Conservation (phyloP, 345 rosid species). For the Corchorus capsularis region DNA sequence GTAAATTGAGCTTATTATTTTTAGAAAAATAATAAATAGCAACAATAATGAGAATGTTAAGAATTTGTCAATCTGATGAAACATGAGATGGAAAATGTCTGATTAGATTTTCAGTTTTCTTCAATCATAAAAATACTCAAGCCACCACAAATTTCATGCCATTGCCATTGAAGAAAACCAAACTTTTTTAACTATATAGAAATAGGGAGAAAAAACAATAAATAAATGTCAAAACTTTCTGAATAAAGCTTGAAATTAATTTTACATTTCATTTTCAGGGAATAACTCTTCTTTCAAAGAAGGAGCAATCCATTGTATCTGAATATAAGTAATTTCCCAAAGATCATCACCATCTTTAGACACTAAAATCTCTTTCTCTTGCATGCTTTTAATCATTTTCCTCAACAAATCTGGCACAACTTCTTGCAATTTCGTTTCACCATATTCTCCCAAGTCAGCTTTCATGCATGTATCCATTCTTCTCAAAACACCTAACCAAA, state of each 20-base stretch:
- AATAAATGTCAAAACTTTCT: not conserved
- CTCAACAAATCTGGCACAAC: slow-evolving; percentile 63
- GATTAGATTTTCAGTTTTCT: too few species aligned
- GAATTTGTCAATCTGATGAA: too few species aligned
- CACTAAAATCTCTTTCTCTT: slow-evolving; percentile 63
- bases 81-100: too few species aligned
- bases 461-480: slow-evolving; percentile 98
- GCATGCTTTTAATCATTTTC: slow-evolving; percentile 67
- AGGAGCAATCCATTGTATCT: slow-evolving; percentile 97
- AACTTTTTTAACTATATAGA: too few species aligned
- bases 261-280: slow-evolving; percentile 49
- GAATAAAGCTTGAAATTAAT: not conserved
- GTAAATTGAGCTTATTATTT: too few species aligned
- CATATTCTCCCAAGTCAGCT: slow-evolving; percentile 71
- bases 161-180: too few species aligned
- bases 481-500: slow-evolving; percentile 87
- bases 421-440: slow-evolving; percentile 57
- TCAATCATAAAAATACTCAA: too few species aligned
- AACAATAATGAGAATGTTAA: too few species aligned
- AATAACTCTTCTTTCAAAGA: slow-evolving; percentile 77
- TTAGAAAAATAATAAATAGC: too few species aligned
- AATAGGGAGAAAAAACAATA: too few species aligned
- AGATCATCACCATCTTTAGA: slow-evolving; percentile 69
- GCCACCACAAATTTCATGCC: too few species aligned
- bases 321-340: slow-evolving; percentile 84